Conservation (phyloP, 441 rosid genomes). For the Metrosideros polymorpha region DNA sequence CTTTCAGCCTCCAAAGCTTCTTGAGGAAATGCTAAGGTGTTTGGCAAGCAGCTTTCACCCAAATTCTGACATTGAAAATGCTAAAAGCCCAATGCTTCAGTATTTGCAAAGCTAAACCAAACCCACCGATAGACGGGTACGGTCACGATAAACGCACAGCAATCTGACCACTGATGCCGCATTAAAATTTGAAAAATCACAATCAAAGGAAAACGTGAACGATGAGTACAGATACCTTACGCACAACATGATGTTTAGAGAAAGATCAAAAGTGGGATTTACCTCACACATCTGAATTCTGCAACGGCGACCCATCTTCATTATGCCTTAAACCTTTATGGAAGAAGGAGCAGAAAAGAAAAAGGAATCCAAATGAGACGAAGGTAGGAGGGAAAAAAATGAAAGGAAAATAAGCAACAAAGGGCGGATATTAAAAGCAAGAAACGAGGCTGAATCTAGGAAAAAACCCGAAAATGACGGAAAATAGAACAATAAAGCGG, state of each 20-base stretch:
- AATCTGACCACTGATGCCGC: neutral
- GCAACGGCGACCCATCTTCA: neutral
- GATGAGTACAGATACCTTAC: neutral
- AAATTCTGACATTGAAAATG: too few species aligned
- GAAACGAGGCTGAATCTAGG: neutral
- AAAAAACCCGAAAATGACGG: neutral
- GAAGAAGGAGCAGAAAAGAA: neutral
- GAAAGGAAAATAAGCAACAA: neutral
- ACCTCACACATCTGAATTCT: neutral
- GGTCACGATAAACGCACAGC: neutral
- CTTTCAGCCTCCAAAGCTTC: too few species aligned
- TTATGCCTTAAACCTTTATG: neutral
- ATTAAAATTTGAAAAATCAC: neutral
- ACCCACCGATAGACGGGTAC: accelerated
- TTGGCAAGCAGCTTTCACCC: too few species aligned
- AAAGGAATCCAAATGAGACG: neutral
- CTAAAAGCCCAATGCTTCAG: too few species aligned
- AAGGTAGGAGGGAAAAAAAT: neutral
- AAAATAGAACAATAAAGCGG: neutral
- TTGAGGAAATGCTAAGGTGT: too few species aligned
- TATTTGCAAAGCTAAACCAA: too few species aligned
- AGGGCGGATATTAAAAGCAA: neutral
- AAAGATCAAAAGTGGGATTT: too few species aligned
- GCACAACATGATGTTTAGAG: neutral
- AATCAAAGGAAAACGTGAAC: neutral